These are phyloP conservation scores for Pisolithus tinctorius DNA, from an alignment of 768 basidiomycete genomes.

Conservation along the genomic window DNA sequence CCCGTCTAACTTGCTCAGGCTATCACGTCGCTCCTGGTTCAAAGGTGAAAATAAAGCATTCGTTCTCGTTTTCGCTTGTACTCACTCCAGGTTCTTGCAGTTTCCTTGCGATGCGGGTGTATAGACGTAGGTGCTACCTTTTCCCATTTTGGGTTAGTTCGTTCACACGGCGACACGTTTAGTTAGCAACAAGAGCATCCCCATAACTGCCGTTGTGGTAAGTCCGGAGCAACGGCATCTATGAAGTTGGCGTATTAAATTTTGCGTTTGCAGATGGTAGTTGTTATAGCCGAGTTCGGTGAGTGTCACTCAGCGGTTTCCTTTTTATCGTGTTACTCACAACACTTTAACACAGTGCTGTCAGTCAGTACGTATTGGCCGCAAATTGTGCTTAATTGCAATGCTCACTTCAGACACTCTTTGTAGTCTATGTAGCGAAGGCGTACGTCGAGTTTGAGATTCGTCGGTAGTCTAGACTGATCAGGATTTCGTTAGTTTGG, in stretches of 20 bases:
- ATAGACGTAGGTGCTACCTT: constrained; percentile 33
- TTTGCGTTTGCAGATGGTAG: constrained; percentile 8
- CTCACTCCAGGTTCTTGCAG: constrained; percentile 12
- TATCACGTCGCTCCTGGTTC: constrained; percentile 45
- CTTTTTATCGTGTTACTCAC: constrained; percentile 2
- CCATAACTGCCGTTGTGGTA: constrained; percentile 28
- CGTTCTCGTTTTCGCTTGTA: neutral
- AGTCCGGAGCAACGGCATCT: neutral
- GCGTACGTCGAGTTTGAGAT: constrained; percentile 23
- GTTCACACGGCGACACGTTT: constrained; percentile 10
- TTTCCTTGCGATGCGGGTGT: constrained; percentile 46
- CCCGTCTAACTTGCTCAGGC: constrained; percentile 9
- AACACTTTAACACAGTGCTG: constrained; percentile 13
- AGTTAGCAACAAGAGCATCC: constrained; percentile 45
- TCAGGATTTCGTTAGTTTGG: constrained; percentile 28
- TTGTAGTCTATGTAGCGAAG: constrained; percentile 28
- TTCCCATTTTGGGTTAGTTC: neutral
- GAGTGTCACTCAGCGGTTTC: constrained; percentile 1
- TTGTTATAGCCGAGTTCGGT: constrained; percentile 37
- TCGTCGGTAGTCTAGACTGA: neutral
- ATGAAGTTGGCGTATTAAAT: neutral
- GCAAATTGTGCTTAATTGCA: neutral
- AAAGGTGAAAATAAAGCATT: constrained; percentile 16
- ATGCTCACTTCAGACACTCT: constrained; percentile 2
- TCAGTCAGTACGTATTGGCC: constrained; percentile 24